Evolutionary conservation across 306 rosid species (phyloP).

Genomic region (Citrullus amarus): DNA sequence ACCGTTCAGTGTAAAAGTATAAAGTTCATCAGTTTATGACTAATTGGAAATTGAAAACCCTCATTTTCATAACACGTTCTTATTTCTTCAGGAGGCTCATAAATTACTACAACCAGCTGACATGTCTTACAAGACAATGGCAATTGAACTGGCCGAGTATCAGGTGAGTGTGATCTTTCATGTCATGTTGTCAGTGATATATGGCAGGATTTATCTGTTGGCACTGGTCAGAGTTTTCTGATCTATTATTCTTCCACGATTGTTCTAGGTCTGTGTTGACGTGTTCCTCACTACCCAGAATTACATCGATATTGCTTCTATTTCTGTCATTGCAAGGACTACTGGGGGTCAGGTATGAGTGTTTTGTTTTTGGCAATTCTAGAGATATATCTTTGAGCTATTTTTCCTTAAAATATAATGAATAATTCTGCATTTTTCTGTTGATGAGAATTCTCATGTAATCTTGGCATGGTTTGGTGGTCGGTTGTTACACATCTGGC

Average conservation of each 20-base stretch:
- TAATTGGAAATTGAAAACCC: neutral
- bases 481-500: neutral
- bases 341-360: constrained; percentile 91
- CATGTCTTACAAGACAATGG: constrained; percentile 72
- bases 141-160: constrained; percentile 87
- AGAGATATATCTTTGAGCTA: neutral
- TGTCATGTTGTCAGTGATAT: constrained; percentile 5
- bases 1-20: neutral
- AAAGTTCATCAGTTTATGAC: neutral
- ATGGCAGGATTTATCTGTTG: constrained; percentile 4
- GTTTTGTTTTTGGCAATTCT: neutral
- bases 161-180: constrained; percentile 44
- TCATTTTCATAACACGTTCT: neutral
- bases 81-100: constrained; percentile 68
- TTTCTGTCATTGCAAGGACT: constrained; percentile 77
- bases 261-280: constrained; percentile 82
- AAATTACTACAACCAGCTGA: constrained; percentile 92
- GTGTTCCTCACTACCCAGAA: constrained; percentile 80
- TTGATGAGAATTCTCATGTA: neutral
- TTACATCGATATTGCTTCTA: constrained; percentile 79
- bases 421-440: neutral
- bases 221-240: constrained; percentile 7
- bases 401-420: neutral
- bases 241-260: constrained; percentile 15
- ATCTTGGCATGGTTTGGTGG: neutral